Evolutionary conservation across 75 land plant species (phyloP).

Genomic region (Larix kaempferi): DNA sequence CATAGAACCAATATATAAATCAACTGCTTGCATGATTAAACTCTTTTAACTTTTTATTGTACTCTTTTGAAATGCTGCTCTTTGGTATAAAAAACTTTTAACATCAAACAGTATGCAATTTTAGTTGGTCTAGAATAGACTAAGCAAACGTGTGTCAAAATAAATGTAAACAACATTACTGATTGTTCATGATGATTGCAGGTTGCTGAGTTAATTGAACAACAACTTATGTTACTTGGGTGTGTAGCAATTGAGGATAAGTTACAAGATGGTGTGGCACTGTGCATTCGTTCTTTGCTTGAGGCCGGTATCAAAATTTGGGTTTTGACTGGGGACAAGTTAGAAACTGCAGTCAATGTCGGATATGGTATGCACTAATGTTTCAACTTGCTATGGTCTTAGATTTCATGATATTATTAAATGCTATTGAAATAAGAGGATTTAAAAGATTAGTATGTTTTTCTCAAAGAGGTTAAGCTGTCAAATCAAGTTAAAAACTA

Average conservation of each 20-base stretch:
- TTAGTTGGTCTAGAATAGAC: neutral
- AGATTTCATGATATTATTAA: neutral
- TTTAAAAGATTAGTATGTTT: neutral
- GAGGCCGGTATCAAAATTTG: conserved; percentile 55
- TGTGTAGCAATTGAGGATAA: conserved; percentile 57
- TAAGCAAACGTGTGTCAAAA: neutral
- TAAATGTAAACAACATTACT: neutral
- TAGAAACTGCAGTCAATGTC: conserved; percentile 44
- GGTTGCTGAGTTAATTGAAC: conserved; percentile 55
- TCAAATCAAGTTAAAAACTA: neutral
- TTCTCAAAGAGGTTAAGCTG: neutral
- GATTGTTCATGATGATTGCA: conserved; percentile 18
- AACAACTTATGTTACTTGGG: conserved; percentile 45
- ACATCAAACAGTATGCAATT: neutral
- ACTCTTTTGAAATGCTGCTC: neutral
- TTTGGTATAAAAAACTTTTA: neutral
- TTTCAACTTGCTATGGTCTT: neutral
- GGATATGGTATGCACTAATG: conserved; percentile 27
- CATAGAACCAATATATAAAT: neutral
- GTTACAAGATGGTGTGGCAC: conserved; percentile 52
- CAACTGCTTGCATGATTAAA: neutral
- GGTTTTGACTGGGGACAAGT: conserved; percentile 50
- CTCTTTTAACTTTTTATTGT: neutral
- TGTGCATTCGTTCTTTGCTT: conserved; percentile 43
- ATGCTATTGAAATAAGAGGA: neutral